Evolutionary conservation across 345 rosid genomes (phyloP).

Genomic region (Bretschneidera sinensis): DNA sequence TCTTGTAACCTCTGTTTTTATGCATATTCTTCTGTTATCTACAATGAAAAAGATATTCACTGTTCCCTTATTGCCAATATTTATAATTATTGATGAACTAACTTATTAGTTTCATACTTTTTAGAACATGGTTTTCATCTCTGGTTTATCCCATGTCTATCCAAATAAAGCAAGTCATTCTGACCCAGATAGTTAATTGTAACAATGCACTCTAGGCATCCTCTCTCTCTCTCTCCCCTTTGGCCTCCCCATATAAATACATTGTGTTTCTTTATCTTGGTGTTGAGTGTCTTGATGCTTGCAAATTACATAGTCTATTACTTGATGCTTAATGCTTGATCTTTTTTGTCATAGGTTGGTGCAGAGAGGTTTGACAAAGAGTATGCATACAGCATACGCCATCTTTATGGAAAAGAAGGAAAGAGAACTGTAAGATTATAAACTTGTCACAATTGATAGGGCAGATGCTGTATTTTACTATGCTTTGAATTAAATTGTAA

Average conservation of each 20-base stretch:
- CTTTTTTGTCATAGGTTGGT: slow-evolving; percentile 51
- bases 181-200: background rate
- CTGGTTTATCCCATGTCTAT: background rate
- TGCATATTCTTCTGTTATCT: background rate
- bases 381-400: slow-evolving; percentile 83
- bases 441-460: slow-evolving; percentile 2
- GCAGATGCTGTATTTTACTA: background rate
- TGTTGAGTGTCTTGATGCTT: background rate
- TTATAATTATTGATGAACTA: background rate
- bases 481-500: too few relatives aligned
- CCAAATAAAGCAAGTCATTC: background rate
- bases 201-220: background rate
- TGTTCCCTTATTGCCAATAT: background rate
- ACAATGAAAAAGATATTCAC: too few relatives aligned
- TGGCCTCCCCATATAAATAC: background rate
- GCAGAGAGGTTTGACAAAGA: slow-evolving; percentile 90
- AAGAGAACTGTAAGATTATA: slow-evolving; percentile 71
- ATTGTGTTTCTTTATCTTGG: background rate
- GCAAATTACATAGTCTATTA: background rate
- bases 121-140: background rate
- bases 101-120: too few relatives aligned
- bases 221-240: background rate
- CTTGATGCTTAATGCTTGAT: slow-evolving; percentile 3
- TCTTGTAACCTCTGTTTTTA: background rate
- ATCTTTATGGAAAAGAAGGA: slow-evolving; percentile 92